A percentile compares a stretch with the other conserved stretches of the same genome.
phyloP scores from a whole-genome alignment of 176 grass and related monocot species.

The Triticum aestivum region IWGSC_CS_RefSeq_v2.1 NC_057794.1:323030389-323030888 shows the following conservation, averaged over 20 bases:
- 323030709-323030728: constrained; percentile 80
- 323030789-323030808: constrained; percentile 84
- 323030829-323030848: constrained; percentile 59
- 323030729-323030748: constrained; percentile 97
- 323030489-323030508: constrained; percentile 44
- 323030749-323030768: constrained; percentile 75
- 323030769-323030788: constrained; percentile 70
- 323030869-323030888: constrained; percentile 44
- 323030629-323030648: constrained; percentile 85
- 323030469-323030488: constrained; percentile 66
- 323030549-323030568: constrained; percentile 45
- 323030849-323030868: constrained; percentile 39
- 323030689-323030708: constrained; percentile 84
- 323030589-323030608: constrained; percentile 71
- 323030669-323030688: constrained; percentile 80
- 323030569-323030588: constrained; percentile 42
- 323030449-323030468: constrained; percentile 49
- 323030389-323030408: constrained; percentile 88
- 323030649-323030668: constrained; percentile 66
- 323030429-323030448: constrained; percentile 82
- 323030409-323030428: constrained; percentile 92
- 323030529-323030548: constrained; percentile 54
- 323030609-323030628: constrained; percentile 87
- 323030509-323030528: constrained; percentile 43
- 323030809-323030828: constrained; percentile 75